Conservation (phyloP, 2,329 filamentous ascomycete species). For the Sclerotinia trifoliorum region DNA sequence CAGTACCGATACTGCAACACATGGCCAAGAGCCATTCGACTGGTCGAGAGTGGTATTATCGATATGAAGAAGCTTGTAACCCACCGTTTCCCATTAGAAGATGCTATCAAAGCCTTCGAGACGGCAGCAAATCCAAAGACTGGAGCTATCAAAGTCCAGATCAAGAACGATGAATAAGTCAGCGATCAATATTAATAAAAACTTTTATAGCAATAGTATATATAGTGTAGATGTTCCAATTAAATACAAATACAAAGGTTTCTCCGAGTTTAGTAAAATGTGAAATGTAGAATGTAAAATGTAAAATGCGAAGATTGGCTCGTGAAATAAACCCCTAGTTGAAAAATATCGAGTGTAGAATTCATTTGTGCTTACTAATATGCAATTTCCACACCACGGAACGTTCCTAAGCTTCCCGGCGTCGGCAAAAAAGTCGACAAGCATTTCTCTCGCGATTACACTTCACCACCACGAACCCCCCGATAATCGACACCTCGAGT, state of each 20-base stretch:
- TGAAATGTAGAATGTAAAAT: background rate
- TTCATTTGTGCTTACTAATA: constrained; percentile 21
- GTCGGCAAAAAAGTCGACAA: constrained; percentile 31
- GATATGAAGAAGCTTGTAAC: constrained; percentile 81
- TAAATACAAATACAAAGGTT: constrained; percentile 7
- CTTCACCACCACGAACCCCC: constrained; percentile 34
- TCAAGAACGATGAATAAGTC: constrained; percentile 58
- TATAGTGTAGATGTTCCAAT: constrained; percentile 23
- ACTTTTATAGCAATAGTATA: constrained; percentile 20
- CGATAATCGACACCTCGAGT: constrained; percentile 29
- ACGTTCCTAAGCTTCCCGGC: constrained; percentile 30
- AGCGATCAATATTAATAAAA: constrained; percentile 15
- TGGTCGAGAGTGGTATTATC: constrained; percentile 81
- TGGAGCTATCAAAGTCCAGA: constrained; percentile 97
- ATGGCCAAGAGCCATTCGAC: constrained; percentile 88
- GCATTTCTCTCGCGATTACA: constrained; percentile 29
- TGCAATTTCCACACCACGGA: constrained; percentile 16
- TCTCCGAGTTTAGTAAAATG: background rate
- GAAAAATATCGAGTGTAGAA: background rate
- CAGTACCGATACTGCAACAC: constrained; percentile 97
- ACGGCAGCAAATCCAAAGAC: constrained; percentile 85
- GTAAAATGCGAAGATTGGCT: background rate
- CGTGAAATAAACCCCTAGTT: background rate
- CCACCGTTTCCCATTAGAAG: constrained; percentile 80
- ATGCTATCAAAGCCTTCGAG: constrained; percentile 86